Evolutionary conservation across 768 basidiomycete genomes (phyloP).

Genomic region (Rickenella mellea): DNA sequence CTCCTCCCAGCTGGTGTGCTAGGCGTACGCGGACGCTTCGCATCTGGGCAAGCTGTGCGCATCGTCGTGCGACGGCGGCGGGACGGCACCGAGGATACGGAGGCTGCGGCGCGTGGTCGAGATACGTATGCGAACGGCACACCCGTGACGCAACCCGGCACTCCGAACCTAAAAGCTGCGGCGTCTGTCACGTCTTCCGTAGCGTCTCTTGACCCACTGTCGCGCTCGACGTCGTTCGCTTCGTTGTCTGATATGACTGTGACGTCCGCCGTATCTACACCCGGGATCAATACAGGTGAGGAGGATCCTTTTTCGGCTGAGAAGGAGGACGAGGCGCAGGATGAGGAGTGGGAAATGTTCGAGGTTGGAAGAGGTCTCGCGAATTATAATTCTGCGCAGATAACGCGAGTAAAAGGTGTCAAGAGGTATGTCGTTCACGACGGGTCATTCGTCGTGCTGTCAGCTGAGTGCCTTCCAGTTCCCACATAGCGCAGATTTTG

Average conservation of each 20-base stretch:
- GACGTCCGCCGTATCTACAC: constrained; percentile 12
- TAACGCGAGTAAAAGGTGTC: constrained; percentile 76
- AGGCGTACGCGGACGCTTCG: constrained; percentile 81
- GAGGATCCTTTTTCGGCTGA: constrained; percentile 16
- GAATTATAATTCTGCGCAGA: constrained; percentile 93
- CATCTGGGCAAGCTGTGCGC: constrained; percentile 88
- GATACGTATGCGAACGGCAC: constrained; percentile 27
- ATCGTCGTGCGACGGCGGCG: constrained; percentile 49
- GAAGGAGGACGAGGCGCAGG: constrained; percentile 23
- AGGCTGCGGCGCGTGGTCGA: constrained; percentile 13
- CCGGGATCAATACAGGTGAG: constrained; percentile 13
- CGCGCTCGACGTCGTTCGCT: constrained; percentile 26
- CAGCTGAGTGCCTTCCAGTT: constrained; percentile 34
- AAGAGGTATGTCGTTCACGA: constrained; percentile 60
- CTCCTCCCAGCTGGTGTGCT: constrained; percentile 89
- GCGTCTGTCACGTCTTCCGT: constrained; percentile 37
- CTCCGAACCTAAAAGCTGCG: constrained; percentile 37
- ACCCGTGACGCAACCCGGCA: constrained; percentile 43
- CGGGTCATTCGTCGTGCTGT: neutral
- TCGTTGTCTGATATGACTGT: constrained; percentile 11
- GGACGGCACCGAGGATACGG: constrained; percentile 12
- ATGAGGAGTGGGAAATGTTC: constrained; percentile 57
- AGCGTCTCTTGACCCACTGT: constrained; percentile 34
- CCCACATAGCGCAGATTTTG: constrained; percentile 66
- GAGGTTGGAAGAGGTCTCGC: constrained; percentile 93